Conservation (phyloP, 2,329 filamentous ascomycete genomes). For the Hymenoscyphus linearis region DNA sequence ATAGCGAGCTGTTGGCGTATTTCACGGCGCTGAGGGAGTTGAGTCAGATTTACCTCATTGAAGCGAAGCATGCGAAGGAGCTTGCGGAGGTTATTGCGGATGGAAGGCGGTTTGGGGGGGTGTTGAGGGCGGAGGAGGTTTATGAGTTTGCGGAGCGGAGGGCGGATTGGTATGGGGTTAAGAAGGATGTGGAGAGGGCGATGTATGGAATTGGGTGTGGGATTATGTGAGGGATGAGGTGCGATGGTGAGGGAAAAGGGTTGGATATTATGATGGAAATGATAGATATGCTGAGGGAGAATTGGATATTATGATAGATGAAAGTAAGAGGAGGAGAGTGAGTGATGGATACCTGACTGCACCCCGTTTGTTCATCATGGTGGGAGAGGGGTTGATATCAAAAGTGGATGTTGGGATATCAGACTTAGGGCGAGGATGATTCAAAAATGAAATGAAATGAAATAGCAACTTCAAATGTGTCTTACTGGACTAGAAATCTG, state of each 20-base stretch:
- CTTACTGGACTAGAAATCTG: too few relatives aligned
- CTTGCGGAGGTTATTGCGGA: conserved; percentile 94
- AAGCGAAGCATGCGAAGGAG: conserved; percentile 81
- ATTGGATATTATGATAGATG: neutral
- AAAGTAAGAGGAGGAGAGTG: neutral
- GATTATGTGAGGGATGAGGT: conserved; percentile 61
- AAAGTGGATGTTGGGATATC: too few relatives aligned
- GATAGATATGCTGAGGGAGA: neutral
- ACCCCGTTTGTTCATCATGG: too few relatives aligned
- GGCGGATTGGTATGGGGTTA: conserved; percentile 92
- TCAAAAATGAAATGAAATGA: too few relatives aligned
- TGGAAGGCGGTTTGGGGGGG: conserved; percentile 79
- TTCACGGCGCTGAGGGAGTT: conserved; percentile 89
- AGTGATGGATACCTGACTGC: neutral
- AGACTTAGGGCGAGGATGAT: too few relatives aligned
- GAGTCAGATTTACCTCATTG: conserved; percentile 92
- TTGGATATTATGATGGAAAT: neutral
- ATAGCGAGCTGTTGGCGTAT: conserved; percentile 79
- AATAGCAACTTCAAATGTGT: too few relatives aligned
- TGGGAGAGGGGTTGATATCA: too few relatives aligned
- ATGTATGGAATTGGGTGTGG: conserved; percentile 94
- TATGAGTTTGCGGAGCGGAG: conserved; percentile 93
- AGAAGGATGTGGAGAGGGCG: conserved; percentile 82
- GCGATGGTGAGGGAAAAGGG: neutral
- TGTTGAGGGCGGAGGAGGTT: conserved; percentile 93